Conservation (phyloP, 768 basidiomycete species). For the Leccinum uliginosum region DNA sequence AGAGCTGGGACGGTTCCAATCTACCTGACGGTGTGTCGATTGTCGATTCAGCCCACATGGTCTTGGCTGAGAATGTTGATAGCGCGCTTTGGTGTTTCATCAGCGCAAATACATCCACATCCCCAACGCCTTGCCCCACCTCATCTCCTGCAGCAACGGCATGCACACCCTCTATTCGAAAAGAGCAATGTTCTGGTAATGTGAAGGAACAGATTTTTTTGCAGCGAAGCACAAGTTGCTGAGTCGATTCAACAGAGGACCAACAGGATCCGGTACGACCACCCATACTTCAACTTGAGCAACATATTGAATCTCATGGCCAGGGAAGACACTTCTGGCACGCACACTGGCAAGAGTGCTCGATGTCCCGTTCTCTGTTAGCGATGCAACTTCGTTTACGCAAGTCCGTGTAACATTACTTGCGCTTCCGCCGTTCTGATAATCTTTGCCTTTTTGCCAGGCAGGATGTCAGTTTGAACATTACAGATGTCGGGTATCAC, state of each 20-base stretch:
- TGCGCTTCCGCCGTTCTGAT: constrained; percentile 3
- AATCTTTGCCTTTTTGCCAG: constrained; percentile 31
- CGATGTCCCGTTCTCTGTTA: constrained; percentile 91
- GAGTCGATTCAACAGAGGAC: constrained; percentile 48
- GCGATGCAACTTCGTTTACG: constrained; percentile 92
- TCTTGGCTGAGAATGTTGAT: neutral
- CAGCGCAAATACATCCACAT: constrained; percentile 64
- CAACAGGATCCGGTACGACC: constrained; percentile 74
- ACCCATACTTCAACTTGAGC: constrained; percentile 11
- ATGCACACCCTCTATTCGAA: constrained; percentile 64
- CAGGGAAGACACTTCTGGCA: constrained; percentile 89
- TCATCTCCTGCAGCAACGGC: constrained; percentile 39
- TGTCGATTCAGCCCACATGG: neutral
- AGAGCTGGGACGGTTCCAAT: constrained; percentile 26
- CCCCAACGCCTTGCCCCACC: constrained; percentile 36
- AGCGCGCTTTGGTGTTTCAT: constrained; percentile 41
- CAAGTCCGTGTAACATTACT: constrained; percentile 47
- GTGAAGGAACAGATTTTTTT: constrained; percentile 40
- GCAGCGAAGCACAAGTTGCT: constrained; percentile 3
- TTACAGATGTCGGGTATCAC: neutral
- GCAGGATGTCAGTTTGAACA: constrained; percentile 60
- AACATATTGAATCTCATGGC: constrained; percentile 1
- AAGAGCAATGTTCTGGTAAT: constrained; percentile 95
- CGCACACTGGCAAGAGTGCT: constrained; percentile 86
- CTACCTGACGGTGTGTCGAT: constrained; percentile 28